A percentile compares a stretch with the other conserved stretches of the same genome.
Conservation (phyloP, 441 rosid species). For the Erodium moschatum region DNA sequence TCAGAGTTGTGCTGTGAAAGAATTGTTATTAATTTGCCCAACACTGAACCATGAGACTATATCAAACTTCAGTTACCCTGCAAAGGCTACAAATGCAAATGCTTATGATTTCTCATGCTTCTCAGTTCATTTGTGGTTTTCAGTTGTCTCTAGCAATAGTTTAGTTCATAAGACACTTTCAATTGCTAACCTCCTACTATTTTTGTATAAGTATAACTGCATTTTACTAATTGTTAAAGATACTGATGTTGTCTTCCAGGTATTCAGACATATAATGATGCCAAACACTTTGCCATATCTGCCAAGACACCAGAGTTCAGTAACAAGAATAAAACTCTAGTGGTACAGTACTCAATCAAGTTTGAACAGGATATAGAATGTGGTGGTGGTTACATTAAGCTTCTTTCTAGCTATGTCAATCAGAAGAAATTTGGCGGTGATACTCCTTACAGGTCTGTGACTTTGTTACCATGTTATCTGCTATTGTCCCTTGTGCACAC, state of each 20-base stretch:
- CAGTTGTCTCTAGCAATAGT: neutral
- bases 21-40: neutral
- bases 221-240: constrained; percentile 9
- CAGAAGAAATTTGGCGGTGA: constrained; percentile 94
- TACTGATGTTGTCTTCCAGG: constrained; percentile 36
- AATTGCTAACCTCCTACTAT: neutral
- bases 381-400: constrained; percentile 86
- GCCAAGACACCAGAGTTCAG: constrained; percentile 77
- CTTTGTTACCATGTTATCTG: neutral
- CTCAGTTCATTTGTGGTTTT: neutral
- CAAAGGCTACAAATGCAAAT: neutral
- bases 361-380: constrained; percentile 86
- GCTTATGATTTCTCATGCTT: neutral
- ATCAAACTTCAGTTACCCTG: neutral
- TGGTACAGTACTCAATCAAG: constrained; percentile 72
- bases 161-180: neutral
- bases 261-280: constrained; percentile 78
- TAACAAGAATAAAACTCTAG: constrained; percentile 76
- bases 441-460: constrained; percentile 66
- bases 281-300: constrained; percentile 67
- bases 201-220: neutral
- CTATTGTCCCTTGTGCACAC: neutral
- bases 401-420: constrained; percentile 76
- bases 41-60: neutral
- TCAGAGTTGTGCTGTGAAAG: neutral